These are phyloP conservation scores for Aspergillus vadensis DNA, from an alignment of 2,329 filamentous ascomycete genomes.

Conservation along the genomic window DNA sequence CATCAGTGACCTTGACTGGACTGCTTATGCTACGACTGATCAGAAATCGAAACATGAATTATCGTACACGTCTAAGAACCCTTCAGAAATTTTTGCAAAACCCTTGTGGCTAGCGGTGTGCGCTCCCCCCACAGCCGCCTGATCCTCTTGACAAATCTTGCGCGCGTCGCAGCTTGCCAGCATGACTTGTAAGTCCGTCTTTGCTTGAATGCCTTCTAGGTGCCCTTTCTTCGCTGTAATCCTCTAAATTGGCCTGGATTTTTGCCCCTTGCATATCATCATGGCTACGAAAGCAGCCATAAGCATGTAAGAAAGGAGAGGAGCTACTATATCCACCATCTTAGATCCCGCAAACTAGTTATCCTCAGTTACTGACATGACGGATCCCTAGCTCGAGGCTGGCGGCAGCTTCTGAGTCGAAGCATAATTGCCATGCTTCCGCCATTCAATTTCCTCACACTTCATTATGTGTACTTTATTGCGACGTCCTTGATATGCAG, in stretches of 20 bases:
- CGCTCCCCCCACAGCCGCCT: constrained; percentile 7
- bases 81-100: constrained; percentile 16
- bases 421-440: constrained; percentile 33
- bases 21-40: not conserved
- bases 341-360: no score
- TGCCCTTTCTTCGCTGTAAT: not conserved
- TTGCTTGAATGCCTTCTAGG: not conserved
- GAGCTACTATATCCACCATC: not conserved
- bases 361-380: constrained; percentile 4
- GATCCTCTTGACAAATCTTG: not conserved
- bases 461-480: constrained; percentile 70
- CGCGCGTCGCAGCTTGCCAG: not conserved
- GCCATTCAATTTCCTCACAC: constrained; percentile 61
- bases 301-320: not conserved
- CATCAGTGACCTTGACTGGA: not conserved
- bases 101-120: constrained; percentile 25
- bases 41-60: constrained; percentile 17
- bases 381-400: constrained; percentile 22
- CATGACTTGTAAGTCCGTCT: not conserved
- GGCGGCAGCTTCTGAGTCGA: constrained; percentile 24
- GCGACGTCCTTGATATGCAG: constrained; percentile 57
- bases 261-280: constrained; percentile 1
- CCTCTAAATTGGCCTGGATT: not conserved
- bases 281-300: not conserved
- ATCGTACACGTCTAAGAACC: constrained; percentile 17